phyloP scores from a whole-genome alignment of 371 early-diverging fungal genomes.

The Actinomucor elegans region DNA sequence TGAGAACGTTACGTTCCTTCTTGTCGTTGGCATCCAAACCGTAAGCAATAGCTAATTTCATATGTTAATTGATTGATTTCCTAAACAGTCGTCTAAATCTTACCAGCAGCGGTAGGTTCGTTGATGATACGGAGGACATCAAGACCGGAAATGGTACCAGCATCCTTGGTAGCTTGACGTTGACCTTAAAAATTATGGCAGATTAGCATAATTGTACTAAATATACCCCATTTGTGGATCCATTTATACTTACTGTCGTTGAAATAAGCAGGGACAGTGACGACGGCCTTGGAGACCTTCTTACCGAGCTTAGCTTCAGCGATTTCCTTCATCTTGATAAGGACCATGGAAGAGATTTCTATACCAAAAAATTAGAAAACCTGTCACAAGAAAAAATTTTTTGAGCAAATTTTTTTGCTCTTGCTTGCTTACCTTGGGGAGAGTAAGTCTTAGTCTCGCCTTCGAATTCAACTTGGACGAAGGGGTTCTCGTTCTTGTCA shows the following conservation, averaged over 20 bases:
- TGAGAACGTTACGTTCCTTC: constrained; percentile 84
- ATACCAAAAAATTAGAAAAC: background rate
- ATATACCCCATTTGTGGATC: background rate
- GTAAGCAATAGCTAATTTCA: constrained; percentile 81
- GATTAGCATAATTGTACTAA: too few relatives aligned
- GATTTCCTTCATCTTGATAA: constrained; percentile 90
- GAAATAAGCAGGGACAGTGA: constrained; percentile 94
- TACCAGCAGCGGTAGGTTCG: constrained; percentile 92
- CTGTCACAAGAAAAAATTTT: constrained; percentile 3
- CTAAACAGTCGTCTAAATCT: background rate
- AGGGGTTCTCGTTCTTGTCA: constrained; percentile 72
- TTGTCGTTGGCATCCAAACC: constrained; percentile 78
- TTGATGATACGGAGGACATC: constrained; percentile 87
- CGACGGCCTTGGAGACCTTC: constrained; percentile 86
- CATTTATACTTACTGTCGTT: constrained; percentile 45
- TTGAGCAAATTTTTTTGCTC: constrained; percentile 7
- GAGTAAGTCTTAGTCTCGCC: constrained; percentile 82
- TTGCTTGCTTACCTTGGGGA: constrained; percentile 63
- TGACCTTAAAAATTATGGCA: constrained; percentile 73
- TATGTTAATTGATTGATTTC: background rate
- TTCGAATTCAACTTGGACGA: constrained; percentile 77
- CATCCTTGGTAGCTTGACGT: constrained; percentile 86
- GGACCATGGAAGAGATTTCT: constrained; percentile 91
- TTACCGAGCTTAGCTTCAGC: constrained; percentile 86
- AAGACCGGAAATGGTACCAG: constrained; percentile 79